Conservation (phyloP, 805 yeast species). For the Cephaloascus albidus region DNA sequence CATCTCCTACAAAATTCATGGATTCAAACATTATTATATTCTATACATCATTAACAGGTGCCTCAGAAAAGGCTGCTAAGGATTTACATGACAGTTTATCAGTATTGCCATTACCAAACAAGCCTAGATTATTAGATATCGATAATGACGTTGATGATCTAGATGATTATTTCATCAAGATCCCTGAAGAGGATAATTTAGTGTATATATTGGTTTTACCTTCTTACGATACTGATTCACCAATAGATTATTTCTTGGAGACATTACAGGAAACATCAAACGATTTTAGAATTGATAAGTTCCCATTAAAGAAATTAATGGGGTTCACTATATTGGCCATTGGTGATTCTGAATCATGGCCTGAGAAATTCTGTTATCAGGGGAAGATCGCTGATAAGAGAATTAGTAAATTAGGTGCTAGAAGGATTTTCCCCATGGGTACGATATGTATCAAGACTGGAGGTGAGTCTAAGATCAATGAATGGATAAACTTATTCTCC, state of each 20-base stretch:
- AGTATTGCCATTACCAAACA: conserved; percentile 13
- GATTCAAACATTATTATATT: conserved; percentile 59
- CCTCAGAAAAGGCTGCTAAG: conserved; percentile 64
- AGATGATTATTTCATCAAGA: conserved; percentile 69
- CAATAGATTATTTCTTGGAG: conserved; percentile 80
- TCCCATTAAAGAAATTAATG: conserved; percentile 56
- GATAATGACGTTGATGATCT: conserved; percentile 79
- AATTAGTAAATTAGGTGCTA: conserved; percentile 77
- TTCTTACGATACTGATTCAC: conserved; percentile 88
- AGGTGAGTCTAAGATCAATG: conserved; percentile 48
- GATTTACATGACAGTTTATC: conserved; percentile 30
- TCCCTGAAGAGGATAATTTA: conserved; percentile 40
- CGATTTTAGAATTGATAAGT: conserved; percentile 80
- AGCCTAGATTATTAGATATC: conserved; percentile 52
- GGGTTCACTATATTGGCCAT: conserved; percentile 85
- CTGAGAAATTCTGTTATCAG: conserved; percentile 78
- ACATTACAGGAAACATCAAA: conserved; percentile 70
- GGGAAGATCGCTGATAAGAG: conserved; percentile 66
- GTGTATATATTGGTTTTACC: conserved; percentile 74
- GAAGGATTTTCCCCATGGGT: conserved; percentile 78
- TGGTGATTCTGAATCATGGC: conserved; percentile 86
- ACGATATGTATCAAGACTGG: conserved; percentile 70
- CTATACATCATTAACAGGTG: conserved; percentile 81
- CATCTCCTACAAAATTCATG: conserved; percentile 30
- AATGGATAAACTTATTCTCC: conserved; percentile 58